These are phyloP conservation scores for Suhomyces vadensis DNA, from an alignment of 805 yeast species.

Conservation along the genomic window DNA sequence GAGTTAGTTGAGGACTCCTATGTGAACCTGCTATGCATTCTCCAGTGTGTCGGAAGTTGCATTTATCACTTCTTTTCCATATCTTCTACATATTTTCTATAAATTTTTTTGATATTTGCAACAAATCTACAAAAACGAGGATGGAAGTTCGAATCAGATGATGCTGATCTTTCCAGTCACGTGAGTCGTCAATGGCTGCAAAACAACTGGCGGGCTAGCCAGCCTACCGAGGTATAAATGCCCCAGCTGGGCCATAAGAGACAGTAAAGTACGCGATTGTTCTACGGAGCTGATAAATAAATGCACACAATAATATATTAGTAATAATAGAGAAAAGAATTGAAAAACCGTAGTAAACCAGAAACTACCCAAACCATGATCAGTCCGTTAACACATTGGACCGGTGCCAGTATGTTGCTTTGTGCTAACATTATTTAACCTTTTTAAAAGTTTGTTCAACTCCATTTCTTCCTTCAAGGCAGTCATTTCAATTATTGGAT, in stretches of 20 bases:
- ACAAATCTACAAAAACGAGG: background rate
- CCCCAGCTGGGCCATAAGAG: background rate
- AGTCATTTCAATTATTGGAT: slow-evolving; percentile 37
- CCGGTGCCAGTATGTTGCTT: background rate
- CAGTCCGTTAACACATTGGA: background rate
- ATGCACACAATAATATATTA: too few species aligned
- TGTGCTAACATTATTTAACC: slow-evolving; percentile 8
- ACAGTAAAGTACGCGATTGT: background rate
- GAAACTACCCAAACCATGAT: slow-evolving; percentile 4
- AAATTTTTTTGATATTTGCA: background rate
- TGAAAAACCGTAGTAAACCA: slow-evolving; percentile 6
- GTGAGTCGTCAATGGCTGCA: background rate
- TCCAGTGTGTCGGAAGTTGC: too few species aligned
- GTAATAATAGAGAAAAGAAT: slow-evolving; percentile 4
- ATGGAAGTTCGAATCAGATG: background rate
- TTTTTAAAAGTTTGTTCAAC: slow-evolving; percentile 24
- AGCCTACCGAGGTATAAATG: background rate
- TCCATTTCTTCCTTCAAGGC: slow-evolving; percentile 37
- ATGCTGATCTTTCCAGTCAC: too few species aligned
- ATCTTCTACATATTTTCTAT: too few species aligned
- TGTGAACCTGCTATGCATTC: too few species aligned
- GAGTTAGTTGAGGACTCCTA: too few species aligned
- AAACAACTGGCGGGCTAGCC: background rate
- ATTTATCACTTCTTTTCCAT: too few species aligned
- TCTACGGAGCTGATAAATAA: too few species aligned